Conservation (phyloP, 768 basidiomycete genomes). For the Pleurotus pulmonarius region DNA sequence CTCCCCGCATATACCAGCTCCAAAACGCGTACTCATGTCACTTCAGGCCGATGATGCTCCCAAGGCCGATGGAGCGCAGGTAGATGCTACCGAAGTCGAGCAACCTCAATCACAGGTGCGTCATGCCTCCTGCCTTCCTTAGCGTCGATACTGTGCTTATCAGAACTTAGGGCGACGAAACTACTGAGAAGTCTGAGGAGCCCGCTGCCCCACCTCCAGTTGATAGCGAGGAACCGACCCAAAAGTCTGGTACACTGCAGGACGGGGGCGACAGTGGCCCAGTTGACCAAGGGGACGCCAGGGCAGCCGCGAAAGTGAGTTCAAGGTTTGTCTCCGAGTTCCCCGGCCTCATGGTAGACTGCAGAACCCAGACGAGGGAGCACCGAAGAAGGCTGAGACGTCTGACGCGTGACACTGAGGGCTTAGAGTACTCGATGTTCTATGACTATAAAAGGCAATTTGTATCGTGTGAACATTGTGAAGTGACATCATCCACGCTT, state of each 20-base stretch:
- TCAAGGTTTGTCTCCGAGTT: too few species aligned
- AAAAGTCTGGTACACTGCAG: slow-evolving; percentile 17
- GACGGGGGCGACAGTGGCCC: slow-evolving; percentile 19
- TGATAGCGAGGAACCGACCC: background rate
- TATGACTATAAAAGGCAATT: background rate
- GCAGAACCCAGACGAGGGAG: background rate
- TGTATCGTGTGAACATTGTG: background rate
- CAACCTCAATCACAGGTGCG: too few species aligned
- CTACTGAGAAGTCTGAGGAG: background rate
- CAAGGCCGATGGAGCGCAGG: slow-evolving; percentile 7
- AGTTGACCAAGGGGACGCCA: slow-evolving; percentile 18
- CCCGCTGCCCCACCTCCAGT: background rate
- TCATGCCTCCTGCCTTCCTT: too few species aligned
- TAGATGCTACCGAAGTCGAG: slow-evolving; percentile 1
- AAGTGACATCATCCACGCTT: slow-evolving; percentile 4
- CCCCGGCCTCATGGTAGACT: too few species aligned
- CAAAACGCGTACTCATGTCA: background rate
- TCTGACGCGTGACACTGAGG: background rate
- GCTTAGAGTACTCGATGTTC: too few species aligned
- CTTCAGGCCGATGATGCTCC: slow-evolving; percentile 13
- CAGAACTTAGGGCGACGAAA: background rate
- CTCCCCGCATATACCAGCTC: background rate
- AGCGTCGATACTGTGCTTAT: background rate
- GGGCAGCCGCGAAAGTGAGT: slow-evolving; percentile 23
- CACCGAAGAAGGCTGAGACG: slow-evolving; percentile 1